phyloP scores from a whole-genome alignment of 148 eudicot species.

The Selenicereus undatus region DNA sequence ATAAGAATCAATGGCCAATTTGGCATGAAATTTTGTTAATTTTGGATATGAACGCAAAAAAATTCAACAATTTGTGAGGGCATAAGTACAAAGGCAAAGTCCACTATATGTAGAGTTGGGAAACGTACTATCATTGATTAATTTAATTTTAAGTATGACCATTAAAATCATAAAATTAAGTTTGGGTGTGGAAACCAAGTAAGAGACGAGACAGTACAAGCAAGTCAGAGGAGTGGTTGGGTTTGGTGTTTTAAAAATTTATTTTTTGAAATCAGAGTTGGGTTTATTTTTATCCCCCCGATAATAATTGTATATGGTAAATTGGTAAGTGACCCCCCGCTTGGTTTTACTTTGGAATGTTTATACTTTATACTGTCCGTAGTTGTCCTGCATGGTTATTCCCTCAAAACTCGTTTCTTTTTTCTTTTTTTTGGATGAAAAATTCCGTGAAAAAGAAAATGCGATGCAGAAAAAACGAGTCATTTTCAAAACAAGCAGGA shows the following conservation, averaged over 20 bases:
- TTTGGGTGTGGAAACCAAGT: conserved; percentile 2
- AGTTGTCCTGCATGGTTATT: background rate
- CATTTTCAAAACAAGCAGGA: no score
- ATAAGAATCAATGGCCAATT: no score
- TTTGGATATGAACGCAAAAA: no score
- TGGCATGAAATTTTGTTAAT: no score
- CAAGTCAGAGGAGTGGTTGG: conserved; percentile 1
- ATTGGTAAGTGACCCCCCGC: background rate
- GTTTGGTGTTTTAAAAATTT: background rate
- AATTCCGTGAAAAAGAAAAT: no score
- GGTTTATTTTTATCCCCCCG: background rate
- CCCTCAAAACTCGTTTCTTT: background rate
- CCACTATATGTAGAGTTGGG: background rate
- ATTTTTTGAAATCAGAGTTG: no score
- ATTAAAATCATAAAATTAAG: background rate
- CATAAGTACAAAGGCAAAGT: background rate
- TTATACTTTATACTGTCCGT: background rate
- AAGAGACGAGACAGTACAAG: background rate
- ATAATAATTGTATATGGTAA: background rate
- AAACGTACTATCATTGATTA: background rate
- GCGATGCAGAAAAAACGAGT: no score
- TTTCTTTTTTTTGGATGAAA: no score
- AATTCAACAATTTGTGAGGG: background rate
- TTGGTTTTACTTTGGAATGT: background rate
- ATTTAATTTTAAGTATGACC: no score